Base-by-base conservation (phyloP, 208 protist species). In the Trypanosoma melophagium region DNA sequence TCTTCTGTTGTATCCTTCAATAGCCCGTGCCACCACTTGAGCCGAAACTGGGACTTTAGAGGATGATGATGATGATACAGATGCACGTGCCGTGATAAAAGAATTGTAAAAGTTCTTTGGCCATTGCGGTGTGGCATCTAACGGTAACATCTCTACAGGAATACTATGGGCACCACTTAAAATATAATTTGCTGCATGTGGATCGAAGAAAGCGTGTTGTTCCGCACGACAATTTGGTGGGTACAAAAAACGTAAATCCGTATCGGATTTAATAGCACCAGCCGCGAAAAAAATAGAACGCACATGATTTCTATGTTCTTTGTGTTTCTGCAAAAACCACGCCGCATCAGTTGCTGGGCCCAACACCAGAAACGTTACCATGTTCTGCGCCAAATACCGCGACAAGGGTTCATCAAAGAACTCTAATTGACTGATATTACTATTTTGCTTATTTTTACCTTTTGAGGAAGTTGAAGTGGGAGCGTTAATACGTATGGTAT, bases 171-270 rank as follows among this genome's bases (percentile, higher is more conserved):
- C 42, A 4, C 71, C 76, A 7, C 64, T 25, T 17, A 82, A 19
- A 25, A 94, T 60, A 63, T 86, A 87, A 60, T 86, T 62, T 2
- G 86, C 86, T 17, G 89, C 86, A 0, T 54, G 7, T 1, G 84
- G 74, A 69, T 95, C 89, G 51, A 91, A 52, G 62, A 85, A 92
- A 49, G 87, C 81, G 69, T 90, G 86, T n/a, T 81, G 41, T 63
- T 95, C 86, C 0, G 86, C 76, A 9, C 47, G 63, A 0, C 25
- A 71, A 66, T 86, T 90, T 51, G 50, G 42, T 16, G 49, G 38
- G 56, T 83, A 78, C 16, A 90, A n/a, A 57, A 79, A 71, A 7
- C 82, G 60, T 1, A 80, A 77, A 67, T 92, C 63, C 41, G 79
- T 84, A 0, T 7, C 55, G 0, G 3, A 21, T 44, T 61, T 69